phyloP scores from a whole-genome alignment of 2,329 filamentous ascomycete genomes.

The Waltergamsia citrina region DNA sequence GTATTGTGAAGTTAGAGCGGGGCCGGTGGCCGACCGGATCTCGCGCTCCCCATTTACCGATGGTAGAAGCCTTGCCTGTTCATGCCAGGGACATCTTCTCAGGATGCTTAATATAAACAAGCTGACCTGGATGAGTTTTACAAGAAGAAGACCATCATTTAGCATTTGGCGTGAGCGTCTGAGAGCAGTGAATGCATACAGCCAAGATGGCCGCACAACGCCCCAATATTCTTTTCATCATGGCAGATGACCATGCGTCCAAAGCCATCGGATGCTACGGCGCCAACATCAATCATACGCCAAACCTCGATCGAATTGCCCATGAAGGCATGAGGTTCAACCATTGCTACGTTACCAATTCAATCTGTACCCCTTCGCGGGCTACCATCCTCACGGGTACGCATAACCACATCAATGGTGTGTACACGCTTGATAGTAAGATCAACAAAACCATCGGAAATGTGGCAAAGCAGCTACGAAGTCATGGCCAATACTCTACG shows the following conservation, averaged over 20 bases:
- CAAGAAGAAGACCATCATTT: no score
- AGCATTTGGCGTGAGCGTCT: no score
- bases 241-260: conserved; percentile 44
- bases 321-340: conserved; percentile 39
- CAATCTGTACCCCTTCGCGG: conserved; percentile 41
- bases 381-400: conserved; percentile 39
- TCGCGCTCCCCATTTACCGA: no score
- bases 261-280: conserved; percentile 42
- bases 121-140: no score
- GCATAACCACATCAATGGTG: conserved; percentile 43
- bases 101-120: no score
- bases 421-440: conserved; percentile 36
- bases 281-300: conserved; percentile 39
- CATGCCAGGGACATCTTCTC: no score
- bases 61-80: no score
- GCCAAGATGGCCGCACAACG: conserved; percentile 1
- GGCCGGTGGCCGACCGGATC: no score
- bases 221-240: conserved; percentile 34
- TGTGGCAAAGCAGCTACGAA: conserved; percentile 37
- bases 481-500: conserved; percentile 36
- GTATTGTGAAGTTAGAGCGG: no score
- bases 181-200: no score
- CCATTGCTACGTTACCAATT: conserved; percentile 45
- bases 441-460: conserved; percentile 42
- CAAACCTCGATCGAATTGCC: conserved; percentile 39